These are phyloP conservation scores for Alternaria sp. DNA, from an alignment of 2,329 filamentous ascomycete species.

Conservation along the genomic window DNA sequence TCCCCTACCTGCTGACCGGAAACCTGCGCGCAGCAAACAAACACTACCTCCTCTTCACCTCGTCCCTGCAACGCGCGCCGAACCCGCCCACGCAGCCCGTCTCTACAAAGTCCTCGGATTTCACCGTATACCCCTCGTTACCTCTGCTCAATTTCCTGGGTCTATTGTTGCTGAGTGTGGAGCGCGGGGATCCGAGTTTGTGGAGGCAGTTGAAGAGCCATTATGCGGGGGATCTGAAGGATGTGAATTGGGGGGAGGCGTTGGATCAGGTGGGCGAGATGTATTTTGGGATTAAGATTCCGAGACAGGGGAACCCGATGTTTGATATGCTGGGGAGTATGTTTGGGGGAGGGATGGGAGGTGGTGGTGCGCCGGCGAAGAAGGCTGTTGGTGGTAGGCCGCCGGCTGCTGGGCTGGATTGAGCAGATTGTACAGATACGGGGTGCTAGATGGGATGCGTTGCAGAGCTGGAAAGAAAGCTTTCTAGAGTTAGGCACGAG, in stretches of 20 bases:
- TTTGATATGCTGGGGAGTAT: slow-evolving; percentile 98
- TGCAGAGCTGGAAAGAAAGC: not conserved
- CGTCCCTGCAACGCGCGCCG: slow-evolving; percentile 66
- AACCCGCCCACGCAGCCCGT: slow-evolving; percentile 81
- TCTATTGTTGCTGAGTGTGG: slow-evolving; percentile 80
- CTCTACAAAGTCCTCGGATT: slow-evolving; percentile 73
- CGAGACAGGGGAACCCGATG: slow-evolving; percentile 87
- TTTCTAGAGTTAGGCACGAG: not conserved
- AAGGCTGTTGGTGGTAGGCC: slow-evolving; percentile 50
- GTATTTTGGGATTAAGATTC: slow-evolving; percentile 93
- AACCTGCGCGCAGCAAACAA: slow-evolving; percentile 90
- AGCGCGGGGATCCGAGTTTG: slow-evolving; percentile 77
- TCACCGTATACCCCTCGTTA: slow-evolving; percentile 84
- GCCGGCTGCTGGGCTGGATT: slow-evolving; percentile 48
- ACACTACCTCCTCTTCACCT: slow-evolving; percentile 77
- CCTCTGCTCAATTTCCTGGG: slow-evolving; percentile 96
- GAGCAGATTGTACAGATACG: slow-evolving; percentile 1
- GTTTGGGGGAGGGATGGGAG: slow-evolving; percentile 76
- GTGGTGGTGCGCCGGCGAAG: slow-evolving; percentile 55
- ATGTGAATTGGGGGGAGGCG: slow-evolving; percentile 78
- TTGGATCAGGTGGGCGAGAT: slow-evolving; percentile 90
- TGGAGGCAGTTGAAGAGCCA: slow-evolving; percentile 83
- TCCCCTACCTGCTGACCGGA: slow-evolving; percentile 89
- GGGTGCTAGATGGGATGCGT: not conserved
- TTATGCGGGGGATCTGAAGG: slow-evolving; percentile 79